Percentiles rank a stretch among this genome's conserved stretches.
phyloP scores from a whole-genome alignment of 208 protist species.

The Leishmania guyanensis region DNA sequence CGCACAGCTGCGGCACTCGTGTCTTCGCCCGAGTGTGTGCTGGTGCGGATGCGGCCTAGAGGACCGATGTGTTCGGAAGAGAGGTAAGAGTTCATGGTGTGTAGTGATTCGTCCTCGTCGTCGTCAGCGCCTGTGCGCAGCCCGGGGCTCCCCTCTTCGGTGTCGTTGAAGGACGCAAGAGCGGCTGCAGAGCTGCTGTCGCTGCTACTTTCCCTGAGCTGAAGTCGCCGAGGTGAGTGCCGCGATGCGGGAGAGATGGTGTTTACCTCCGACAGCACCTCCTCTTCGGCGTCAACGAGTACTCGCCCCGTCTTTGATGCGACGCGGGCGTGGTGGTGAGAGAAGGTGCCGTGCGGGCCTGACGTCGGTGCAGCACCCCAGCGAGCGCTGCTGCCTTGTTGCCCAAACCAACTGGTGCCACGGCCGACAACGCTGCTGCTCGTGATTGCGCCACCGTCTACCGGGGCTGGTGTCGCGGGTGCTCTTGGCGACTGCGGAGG shows the following conservation, averaged over 20 bases:
- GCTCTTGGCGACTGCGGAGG: neutral
- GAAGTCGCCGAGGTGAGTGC: conserved; percentile 2
- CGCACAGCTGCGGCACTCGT: neutral
- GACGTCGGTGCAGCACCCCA: neutral
- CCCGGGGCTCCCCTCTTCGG: neutral
- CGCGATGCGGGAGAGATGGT: conserved; percentile 8
- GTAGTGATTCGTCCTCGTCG: conserved; percentile 18
- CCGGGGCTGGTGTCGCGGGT: neutral
- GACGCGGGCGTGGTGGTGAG: conserved; percentile 21
- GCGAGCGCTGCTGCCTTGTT: conserved; percentile 1
- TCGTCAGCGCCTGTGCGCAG: conserved; percentile 2
- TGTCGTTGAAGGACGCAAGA: conserved; percentile 9
- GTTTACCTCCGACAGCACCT: conserved; percentile 29
- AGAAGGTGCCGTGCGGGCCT: neutral
- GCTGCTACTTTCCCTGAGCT: neutral
- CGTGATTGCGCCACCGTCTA: neutral
- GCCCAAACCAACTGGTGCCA: neutral
- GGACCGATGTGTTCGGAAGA: neutral
- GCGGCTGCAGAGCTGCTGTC: neutral
- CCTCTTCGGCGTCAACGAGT: conserved; percentile 35
- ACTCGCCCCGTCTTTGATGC: conserved; percentile 35
- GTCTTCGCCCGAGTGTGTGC: neutral
- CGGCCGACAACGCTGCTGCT: conserved; percentile 2
- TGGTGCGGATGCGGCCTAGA: neutral
- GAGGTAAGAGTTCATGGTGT: conserved; percentile 32